phyloP scores from a whole-genome alignment of 2,329 filamentous ascomycete genomes.

The Diplocarpon mali region DNA sequence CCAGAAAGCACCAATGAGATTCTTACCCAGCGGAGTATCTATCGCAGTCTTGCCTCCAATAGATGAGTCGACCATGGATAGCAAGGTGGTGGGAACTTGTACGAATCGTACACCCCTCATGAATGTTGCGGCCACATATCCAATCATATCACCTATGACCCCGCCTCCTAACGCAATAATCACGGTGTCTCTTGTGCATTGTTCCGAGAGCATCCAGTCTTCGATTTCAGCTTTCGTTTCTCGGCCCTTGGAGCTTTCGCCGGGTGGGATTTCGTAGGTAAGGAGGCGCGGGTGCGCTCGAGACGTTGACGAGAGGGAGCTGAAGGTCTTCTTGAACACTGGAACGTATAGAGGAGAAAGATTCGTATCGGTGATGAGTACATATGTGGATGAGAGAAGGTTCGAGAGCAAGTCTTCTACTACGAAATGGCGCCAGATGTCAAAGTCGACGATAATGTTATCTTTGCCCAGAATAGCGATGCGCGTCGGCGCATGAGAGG shows the following conservation, averaged over 20 bases:
- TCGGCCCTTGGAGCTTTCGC: conserved; percentile 86
- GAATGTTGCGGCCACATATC: conserved; percentile 94
- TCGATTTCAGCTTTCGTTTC: conserved; percentile 93
- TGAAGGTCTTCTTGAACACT: conserved; percentile 59
- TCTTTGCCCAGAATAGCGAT: conserved; percentile 83
- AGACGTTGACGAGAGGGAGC: conserved; percentile 29
- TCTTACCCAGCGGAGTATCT: conserved; percentile 92
- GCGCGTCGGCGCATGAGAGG: conserved; percentile 33
- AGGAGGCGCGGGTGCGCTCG: conserved; percentile 56
- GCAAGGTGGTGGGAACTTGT: conserved; percentile 87
- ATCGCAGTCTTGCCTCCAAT: conserved; percentile 98
- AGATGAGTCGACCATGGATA: conserved; percentile 97
- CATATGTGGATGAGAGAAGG: conserved; percentile 78
- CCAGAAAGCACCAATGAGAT: conserved; percentile 92
- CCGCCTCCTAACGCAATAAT: conserved; percentile 91
- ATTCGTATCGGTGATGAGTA: conserved; percentile 95
- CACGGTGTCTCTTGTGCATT: conserved; percentile 91
- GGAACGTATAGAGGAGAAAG: conserved; percentile 71
- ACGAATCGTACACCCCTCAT: conserved; percentile 96
- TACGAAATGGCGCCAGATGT: conserved; percentile 76
- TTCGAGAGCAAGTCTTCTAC: conserved; percentile 68
- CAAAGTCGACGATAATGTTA: conserved; percentile 84
- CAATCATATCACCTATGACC: conserved; percentile 96
- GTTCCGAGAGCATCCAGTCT: conserved; percentile 88
- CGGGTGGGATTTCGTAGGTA: conserved; percentile 77